These are phyloP conservation scores for Paraphoma chrysanthemicola DNA, from an alignment of 2,329 filamentous ascomycete species.

Conservation along the genomic window DNA sequence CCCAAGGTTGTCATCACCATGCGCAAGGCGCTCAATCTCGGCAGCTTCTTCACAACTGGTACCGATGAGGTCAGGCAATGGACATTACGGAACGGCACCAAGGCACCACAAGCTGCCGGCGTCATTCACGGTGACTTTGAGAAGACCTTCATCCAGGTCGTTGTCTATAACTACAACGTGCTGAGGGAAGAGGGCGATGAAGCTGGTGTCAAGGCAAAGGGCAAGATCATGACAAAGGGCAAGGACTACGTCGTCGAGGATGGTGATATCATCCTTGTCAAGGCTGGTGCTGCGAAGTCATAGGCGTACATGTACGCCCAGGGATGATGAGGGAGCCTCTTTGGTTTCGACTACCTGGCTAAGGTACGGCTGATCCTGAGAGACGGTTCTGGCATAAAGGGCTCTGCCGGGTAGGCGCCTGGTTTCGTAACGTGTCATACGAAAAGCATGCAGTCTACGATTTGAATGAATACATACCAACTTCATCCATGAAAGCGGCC, in stretches of 20 bases:
- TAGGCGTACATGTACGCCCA: slow-evolving; percentile 45
- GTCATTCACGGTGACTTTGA: slow-evolving; percentile 99
- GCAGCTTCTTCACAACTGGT: slow-evolving; percentile 97
- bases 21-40: slow-evolving; percentile 88
- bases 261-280: slow-evolving; percentile 84
- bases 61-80: slow-evolving; percentile 97
- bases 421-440: neutral
- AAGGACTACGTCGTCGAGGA: slow-evolving; percentile 95
- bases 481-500: neutral
- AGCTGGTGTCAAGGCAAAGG: slow-evolving; percentile 85
- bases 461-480: neutral
- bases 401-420: neutral
- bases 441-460: neutral
- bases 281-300: slow-evolving; percentile 82
- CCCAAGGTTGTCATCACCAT: slow-evolving; percentile 93
- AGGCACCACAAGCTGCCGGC: slow-evolving; percentile 96
- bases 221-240: slow-evolving; percentile 98
- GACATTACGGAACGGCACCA: slow-evolving; percentile 95
- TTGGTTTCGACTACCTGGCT: neutral
- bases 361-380: neutral
- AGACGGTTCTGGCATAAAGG: neutral
- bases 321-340: neutral
- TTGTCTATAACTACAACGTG: slow-evolving; percentile 87
- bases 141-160: slow-evolving; percentile 97
- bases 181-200: slow-evolving; percentile 91